Evolutionary conservation across 2,329 filamentous ascomycete species (phyloP), one percentile per base, ranked within the genome.

Genomic region (Phaeophleospora eucalypticola): DNA sequence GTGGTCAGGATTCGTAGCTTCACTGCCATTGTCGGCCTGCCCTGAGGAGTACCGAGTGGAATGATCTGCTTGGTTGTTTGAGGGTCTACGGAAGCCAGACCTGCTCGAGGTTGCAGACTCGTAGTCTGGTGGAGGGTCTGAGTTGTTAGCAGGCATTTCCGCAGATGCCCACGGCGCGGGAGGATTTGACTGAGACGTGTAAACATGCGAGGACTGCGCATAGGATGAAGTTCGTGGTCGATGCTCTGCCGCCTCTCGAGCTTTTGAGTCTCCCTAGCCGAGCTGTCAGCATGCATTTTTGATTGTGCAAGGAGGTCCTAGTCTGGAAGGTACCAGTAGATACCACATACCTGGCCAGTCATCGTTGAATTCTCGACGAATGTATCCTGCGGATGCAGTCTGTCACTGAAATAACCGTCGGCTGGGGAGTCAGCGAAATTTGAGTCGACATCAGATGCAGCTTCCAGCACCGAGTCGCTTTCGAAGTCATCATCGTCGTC

Each of bases 71-170:
- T 20, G 20, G 14, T 14, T 9, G 15, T 15, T 10, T 19, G 15
- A 14, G 12, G 29, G 19, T 21, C 18, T 21, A 10, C 33, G 17
- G 10, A 18, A 2, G 10, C 12, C 36, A 37, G 43, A 35, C 15
- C 44, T 43, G 41, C 50, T 43, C 14, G 56, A 51, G 4, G 48
- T 58, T 8, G 54, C 54, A 12, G 53, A 48, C 21, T 58, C 54
- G 36, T 63, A 63, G 35, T 60, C 58, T 15, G 60, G 60, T 24
- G 60, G 60, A 15, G 58, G 54, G 21, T 47, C 51, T 19, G 52
- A 53, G 37, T 45, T 24, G 15, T 42, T 18, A 45, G 27, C 29
- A 50, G 43, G 34, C 44, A 45, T 38, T 38, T 54, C 36, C 14
- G 33, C 39, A 44, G 49, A 46, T 14, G 49, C 44, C 51, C 53